Evolutionary conservation across 2,329 filamentous ascomycete genomes (phyloP).

Genomic region (Aureobasidium sp.): DNA sequence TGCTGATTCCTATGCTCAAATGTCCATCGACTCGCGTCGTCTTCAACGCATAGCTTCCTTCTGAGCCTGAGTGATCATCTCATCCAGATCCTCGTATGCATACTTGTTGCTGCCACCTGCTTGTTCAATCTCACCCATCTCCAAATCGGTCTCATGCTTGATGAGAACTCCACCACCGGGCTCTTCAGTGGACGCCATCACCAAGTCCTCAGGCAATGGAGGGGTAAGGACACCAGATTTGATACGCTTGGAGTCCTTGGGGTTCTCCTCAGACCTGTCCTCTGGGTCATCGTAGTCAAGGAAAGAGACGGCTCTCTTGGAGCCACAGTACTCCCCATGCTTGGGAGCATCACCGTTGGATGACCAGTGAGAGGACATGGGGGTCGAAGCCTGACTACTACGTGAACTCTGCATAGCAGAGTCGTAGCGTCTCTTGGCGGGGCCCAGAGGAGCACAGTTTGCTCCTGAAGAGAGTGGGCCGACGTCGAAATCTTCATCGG

Average conservation of each 20-base stretch:
- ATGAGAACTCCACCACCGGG: background rate
- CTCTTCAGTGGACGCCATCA: background rate
- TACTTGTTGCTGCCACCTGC: background rate
- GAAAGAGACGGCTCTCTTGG: background rate
- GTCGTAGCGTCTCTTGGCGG: background rate
- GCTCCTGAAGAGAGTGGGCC: background rate
- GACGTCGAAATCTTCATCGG: background rate
- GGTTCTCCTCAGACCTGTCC: background rate
- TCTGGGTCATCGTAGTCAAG: slow-evolving; percentile 2
- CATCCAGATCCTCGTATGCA: background rate
- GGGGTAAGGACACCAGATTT: slow-evolving; percentile 5
- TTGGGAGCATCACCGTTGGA: background rate
- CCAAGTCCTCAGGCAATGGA: background rate
- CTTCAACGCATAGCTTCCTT: background rate
- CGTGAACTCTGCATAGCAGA: background rate
- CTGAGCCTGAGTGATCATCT: slow-evolving; percentile 2
- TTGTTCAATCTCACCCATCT: background rate
- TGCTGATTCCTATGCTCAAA: background rate
- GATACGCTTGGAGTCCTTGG: background rate
- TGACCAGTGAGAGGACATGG: background rate
- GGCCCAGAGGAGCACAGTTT: background rate
- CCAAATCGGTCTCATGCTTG: background rate
- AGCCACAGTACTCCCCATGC: too few relatives aligned
- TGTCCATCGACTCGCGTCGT: background rate
- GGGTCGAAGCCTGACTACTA: background rate